Percentiles rank a stretch among this genome's conserved stretches.
Conservation (phyloP, 345 rosid species). For the Raphanus sativus region DNA sequence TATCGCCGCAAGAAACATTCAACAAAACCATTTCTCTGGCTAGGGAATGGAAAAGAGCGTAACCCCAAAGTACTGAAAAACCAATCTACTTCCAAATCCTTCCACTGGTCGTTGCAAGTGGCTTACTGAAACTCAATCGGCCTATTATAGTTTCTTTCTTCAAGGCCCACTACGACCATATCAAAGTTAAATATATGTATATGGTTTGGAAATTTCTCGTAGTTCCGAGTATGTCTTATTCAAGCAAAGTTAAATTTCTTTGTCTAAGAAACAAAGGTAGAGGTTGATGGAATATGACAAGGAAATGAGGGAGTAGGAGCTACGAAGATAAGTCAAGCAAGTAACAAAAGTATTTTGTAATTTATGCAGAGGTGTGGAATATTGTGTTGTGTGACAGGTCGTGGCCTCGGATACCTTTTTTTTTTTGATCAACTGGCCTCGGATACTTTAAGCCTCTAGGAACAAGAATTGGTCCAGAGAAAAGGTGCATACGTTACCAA, state of each 20-base stretch:
- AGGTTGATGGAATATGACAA: constrained; percentile 21
- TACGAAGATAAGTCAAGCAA: constrained; percentile 16
- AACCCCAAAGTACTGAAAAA: no score
- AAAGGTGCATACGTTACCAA: constrained; percentile 31
- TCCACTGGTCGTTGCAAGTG: not conserved
- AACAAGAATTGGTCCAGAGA: constrained; percentile 30
- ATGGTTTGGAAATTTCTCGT: not conserved
- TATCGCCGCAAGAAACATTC: no score
- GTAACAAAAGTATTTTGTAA: constrained; percentile 11
- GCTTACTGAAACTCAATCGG: not conserved
- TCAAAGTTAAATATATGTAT: not conserved
- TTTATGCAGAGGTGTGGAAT: constrained; percentile 27
- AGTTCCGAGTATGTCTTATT: not conserved
- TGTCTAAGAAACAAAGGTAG: not conserved
- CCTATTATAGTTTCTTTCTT: not conserved
- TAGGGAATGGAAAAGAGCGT: no score
- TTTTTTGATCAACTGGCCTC: no score
- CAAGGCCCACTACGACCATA: not conserved
- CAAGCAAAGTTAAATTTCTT: not conserved
- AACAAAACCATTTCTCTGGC: no score
- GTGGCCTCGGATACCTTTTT: no score
- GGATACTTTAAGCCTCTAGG: constrained; percentile 42
- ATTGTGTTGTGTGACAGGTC: constrained; percentile 42
- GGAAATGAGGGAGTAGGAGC: constrained; percentile 28
- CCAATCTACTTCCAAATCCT: no score